These are phyloP conservation scores for Vachellia pachyceras DNA, from an alignment of 306 rosid genomes.

Conservation along the genomic window DNA sequence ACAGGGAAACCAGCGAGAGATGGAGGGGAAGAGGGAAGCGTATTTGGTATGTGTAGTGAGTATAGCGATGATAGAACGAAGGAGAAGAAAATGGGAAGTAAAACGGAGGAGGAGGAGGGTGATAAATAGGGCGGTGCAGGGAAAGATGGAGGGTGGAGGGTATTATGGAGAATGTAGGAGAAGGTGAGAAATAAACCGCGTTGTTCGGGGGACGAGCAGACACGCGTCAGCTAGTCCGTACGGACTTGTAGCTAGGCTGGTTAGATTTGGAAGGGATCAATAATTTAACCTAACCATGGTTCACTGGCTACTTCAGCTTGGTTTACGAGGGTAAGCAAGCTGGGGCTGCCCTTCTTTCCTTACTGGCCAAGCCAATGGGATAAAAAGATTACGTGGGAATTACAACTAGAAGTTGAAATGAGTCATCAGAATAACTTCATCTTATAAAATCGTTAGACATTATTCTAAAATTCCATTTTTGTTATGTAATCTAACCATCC, in stretches of 20 bases:
- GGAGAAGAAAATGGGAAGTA: not conserved
- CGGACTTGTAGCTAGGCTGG: slow-evolving; percentile 33
- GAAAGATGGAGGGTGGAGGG: slow-evolving; percentile 48
- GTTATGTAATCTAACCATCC: no score
- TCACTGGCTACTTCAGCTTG: not conserved
- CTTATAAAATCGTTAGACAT: no score
- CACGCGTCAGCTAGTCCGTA: slow-evolving; percentile 80
- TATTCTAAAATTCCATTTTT: no score
- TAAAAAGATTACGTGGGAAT: no score
- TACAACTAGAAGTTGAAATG: no score
- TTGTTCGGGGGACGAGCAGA: slow-evolving; percentile 49
- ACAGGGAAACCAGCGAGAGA: not conserved
- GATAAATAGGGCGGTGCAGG: slow-evolving; percentile 64
- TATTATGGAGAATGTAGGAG: slow-evolving; percentile 23
- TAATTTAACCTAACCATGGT: slow-evolving; percentile 5
- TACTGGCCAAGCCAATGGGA: no score
- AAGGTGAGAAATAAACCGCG: slow-evolving; percentile 68
- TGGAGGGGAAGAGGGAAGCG: not conserved
- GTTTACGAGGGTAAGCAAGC: not conserved
- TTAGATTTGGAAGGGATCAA: slow-evolving; percentile 16
- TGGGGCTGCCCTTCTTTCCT: not conserved
- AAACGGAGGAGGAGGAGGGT: not conserved
- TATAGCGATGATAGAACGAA: not conserved
- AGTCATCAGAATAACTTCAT: no score
- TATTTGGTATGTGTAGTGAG: not conserved